These are phyloP conservation scores for Lentinus brumalis DNA, from an alignment of 768 basidiomycete species.

Conservation along the genomic window DNA sequence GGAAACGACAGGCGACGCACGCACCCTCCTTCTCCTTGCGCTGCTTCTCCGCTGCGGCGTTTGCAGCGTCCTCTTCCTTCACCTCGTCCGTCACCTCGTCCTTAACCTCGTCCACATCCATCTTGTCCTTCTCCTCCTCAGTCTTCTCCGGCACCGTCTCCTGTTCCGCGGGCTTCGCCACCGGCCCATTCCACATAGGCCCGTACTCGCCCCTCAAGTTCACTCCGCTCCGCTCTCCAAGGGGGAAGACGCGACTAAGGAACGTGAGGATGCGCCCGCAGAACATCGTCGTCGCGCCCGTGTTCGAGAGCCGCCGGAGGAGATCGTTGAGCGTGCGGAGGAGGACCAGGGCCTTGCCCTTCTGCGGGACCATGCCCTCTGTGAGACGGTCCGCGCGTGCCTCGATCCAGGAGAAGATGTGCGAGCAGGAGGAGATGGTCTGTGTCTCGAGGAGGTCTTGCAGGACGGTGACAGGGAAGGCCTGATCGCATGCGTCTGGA, in stretches of 20 bases:
- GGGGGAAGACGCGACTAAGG: slow-evolving; percentile 80
- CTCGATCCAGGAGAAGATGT: slow-evolving; percentile 90
- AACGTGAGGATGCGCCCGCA: slow-evolving; percentile 90
- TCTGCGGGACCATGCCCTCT: slow-evolving; percentile 78
- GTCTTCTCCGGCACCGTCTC: slow-evolving; percentile 30
- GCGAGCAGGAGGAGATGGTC: slow-evolving; percentile 82
- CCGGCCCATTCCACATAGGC: slow-evolving; percentile 72
- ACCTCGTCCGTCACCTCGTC: slow-evolving; percentile 67
- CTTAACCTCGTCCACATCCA: slow-evolving; percentile 32
- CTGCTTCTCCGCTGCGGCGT: slow-evolving; percentile 32
- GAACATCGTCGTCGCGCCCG: slow-evolving; percentile 81
- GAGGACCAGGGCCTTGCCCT: slow-evolving; percentile 84
- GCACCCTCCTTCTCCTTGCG: slow-evolving; percentile 66
- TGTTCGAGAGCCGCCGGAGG: slow-evolving; percentile 83
- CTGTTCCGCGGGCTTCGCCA: slow-evolving; percentile 34
- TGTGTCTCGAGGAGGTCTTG: slow-evolving; percentile 86
- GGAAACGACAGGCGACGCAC: background rate
- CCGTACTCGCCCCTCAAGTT: slow-evolving; percentile 90
- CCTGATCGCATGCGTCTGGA: slow-evolving; percentile 75
- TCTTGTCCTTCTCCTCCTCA: slow-evolving; percentile 32
- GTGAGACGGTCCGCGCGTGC: slow-evolving; percentile 68
- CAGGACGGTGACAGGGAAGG: slow-evolving; percentile 71
- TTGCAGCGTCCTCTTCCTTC: slow-evolving; percentile 22
- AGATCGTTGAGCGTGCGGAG: slow-evolving; percentile 87
- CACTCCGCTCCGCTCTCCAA: slow-evolving; percentile 89